Conservation (phyloP, 495 filamentous ascomycete genomes). For the Neurospora tetrasperma region DNA sequence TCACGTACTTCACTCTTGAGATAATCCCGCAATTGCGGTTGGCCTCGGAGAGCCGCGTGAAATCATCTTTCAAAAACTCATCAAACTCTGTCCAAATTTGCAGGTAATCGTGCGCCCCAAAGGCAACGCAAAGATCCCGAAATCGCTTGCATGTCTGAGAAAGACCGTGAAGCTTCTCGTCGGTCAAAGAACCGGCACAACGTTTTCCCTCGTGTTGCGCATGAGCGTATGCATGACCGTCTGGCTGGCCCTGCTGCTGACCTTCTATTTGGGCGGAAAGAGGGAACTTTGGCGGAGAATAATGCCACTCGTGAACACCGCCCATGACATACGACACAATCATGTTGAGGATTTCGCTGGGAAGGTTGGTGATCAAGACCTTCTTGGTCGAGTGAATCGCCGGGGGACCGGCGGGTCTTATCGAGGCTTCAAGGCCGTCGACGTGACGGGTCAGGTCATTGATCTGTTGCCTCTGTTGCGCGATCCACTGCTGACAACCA, state of each 20-base stretch:
- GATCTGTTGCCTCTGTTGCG: background rate
- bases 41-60: background rate
- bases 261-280: background rate
- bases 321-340: background rate
- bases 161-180: background rate
- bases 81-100: background rate
- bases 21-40: background rate
- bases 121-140: background rate
- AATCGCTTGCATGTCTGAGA: background rate
- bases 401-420: background rate
- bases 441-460: background rate
- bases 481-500: background rate
- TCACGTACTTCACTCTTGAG: background rate
- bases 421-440: background rate
- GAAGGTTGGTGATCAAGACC: background rate
- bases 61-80: background rate
- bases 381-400: background rate
- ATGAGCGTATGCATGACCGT: background rate
- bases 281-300: background rate
- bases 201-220: background rate
- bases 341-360: background rate
- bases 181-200: background rate
- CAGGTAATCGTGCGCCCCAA: background rate
- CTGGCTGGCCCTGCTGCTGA: background rate
- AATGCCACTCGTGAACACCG: background rate